Evolutionary conservation across 2,329 filamentous ascomycete species (phyloP).

Genomic region (Aspergillus novoparasiticus): DNA sequence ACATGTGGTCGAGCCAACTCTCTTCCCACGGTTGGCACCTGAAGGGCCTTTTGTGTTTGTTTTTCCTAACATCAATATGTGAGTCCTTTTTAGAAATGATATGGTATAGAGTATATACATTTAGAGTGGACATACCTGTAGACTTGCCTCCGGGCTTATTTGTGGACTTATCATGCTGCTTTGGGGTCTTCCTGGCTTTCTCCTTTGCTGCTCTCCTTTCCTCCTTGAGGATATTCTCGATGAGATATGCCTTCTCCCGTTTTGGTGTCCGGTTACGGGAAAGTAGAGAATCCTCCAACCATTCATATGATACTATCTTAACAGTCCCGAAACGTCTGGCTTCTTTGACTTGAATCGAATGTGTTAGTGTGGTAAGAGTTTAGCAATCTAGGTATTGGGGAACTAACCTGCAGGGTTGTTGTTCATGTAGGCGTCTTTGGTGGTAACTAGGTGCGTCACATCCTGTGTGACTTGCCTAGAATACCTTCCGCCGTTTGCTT

Average conservation of each 20-base stretch:
- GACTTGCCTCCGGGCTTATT: background rate
- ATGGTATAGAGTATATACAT: background rate
- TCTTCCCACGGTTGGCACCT: background rate
- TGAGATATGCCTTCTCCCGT: conserved; percentile 36
- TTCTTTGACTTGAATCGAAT: conserved; percentile 38
- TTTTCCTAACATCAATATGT: background rate
- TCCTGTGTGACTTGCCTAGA: conserved; percentile 51
- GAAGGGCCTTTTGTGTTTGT: background rate
- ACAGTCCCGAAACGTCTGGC: conserved; percentile 41
- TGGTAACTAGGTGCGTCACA: conserved; percentile 75
- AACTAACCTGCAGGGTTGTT: conserved; percentile 43
- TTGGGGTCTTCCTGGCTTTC: conserved; percentile 4
- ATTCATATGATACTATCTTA: conserved; percentile 51
- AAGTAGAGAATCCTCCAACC: conserved; percentile 49
- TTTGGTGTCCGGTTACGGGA: conserved; percentile 38
- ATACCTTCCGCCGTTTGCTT: conserved; percentile 63
- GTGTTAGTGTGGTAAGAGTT: background rate
- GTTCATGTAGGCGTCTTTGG: conserved; percentile 61
- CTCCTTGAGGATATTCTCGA: conserved; percentile 42
- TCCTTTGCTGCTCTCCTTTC: conserved; percentile 16
- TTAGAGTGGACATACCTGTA: background rate
- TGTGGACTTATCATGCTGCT: background rate
- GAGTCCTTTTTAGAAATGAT: background rate
- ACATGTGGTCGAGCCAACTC: background rate
- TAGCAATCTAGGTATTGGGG: background rate